These are phyloP conservation scores for Picochlorum costavermella DNA, from an alignment of 139 green algal species.

Conservation along the genomic window DNA sequence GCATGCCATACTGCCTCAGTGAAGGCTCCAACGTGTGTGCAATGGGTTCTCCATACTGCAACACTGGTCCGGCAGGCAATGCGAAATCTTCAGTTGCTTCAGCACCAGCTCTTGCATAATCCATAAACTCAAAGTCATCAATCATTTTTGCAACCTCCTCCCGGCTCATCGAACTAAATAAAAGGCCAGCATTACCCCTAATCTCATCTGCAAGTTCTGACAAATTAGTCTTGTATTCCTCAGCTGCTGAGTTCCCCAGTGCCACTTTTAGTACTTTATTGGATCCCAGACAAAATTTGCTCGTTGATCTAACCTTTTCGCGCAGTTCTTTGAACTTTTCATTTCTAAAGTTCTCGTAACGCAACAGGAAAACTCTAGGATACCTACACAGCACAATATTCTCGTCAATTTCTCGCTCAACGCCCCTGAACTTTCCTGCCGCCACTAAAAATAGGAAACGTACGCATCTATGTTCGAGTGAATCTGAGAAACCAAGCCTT, in stretches of 20 bases:
- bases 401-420: not conserved
- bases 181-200: slow-evolving; percentile 69
- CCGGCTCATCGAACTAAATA: slow-evolving; percentile 78
- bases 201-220: slow-evolving; percentile 50
- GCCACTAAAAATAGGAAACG: slow-evolving; percentile 13
- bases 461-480: slow-evolving; percentile 68
- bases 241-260: slow-evolving; percentile 61
- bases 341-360: slow-evolving; percentile 86
- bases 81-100: slow-evolving; percentile 66
- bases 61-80: slow-evolving; percentile 64
- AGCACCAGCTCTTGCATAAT: slow-evolving; percentile 79
- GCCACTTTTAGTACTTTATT: slow-evolving; percentile 85
- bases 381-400: slow-evolving; percentile 42
- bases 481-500: slow-evolving; percentile 65
- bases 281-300: slow-evolving; percentile 85
- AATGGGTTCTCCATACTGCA: slow-evolving; percentile 56
- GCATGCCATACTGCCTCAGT: slow-evolving; percentile 85
- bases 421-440: too few relatives aligned
- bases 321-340: slow-evolving; percentile 88
- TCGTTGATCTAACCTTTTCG: slow-evolving; percentile 55
- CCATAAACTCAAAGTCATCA: slow-evolving; percentile 44
- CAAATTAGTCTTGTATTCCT: slow-evolving; percentile 67
- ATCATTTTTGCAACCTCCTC: slow-evolving; percentile 55
- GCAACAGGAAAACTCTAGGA: slow-evolving; percentile 74
- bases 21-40: slow-evolving; percentile 91